phyloP scores from a whole-genome alignment of 2,329 filamentous ascomycete genomes.

The Ilyonectria robusta region DNA sequence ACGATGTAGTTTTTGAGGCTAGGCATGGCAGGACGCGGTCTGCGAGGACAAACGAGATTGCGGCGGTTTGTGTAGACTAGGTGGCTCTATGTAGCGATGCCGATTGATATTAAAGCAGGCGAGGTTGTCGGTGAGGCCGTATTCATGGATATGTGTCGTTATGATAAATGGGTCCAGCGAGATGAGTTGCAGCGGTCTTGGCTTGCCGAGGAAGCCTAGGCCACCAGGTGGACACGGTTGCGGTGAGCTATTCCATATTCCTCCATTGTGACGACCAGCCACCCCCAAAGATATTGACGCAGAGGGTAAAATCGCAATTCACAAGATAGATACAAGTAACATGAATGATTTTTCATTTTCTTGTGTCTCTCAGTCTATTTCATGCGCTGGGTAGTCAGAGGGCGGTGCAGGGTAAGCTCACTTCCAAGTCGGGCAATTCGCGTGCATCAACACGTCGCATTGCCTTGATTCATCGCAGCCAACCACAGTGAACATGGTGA shows the following conservation, averaged over 20 bases:
- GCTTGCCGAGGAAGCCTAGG: constrained; percentile 17
- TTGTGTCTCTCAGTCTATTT: neutral
- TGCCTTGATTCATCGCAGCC: neutral
- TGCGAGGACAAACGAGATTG: neutral
- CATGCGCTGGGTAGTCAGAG: neutral
- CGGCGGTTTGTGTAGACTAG: neutral
- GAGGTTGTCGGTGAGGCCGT: neutral
- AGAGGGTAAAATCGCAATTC: neutral
- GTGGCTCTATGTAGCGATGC: neutral
- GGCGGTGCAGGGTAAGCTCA: constrained; percentile 27
- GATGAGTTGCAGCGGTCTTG: constrained; percentile 2
- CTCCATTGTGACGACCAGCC: neutral
- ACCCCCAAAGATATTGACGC: neutral
- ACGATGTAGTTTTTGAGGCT: constrained; percentile 47
- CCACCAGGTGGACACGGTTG: constrained; percentile 19
- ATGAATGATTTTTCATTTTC: neutral
- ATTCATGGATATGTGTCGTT: neutral
- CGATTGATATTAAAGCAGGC: neutral
- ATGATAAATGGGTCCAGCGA: neutral
- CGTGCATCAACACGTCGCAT: neutral
- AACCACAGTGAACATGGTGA: neutral
- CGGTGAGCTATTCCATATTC: constrained; percentile 21
- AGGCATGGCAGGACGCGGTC: constrained; percentile 36
- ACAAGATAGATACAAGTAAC: neutral
- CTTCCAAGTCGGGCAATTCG: constrained; percentile 6